These are phyloP conservation scores for Fagopyrum tataricum DNA, from an alignment of 148 eudicot genomes.

Conservation along the genomic window DNA sequence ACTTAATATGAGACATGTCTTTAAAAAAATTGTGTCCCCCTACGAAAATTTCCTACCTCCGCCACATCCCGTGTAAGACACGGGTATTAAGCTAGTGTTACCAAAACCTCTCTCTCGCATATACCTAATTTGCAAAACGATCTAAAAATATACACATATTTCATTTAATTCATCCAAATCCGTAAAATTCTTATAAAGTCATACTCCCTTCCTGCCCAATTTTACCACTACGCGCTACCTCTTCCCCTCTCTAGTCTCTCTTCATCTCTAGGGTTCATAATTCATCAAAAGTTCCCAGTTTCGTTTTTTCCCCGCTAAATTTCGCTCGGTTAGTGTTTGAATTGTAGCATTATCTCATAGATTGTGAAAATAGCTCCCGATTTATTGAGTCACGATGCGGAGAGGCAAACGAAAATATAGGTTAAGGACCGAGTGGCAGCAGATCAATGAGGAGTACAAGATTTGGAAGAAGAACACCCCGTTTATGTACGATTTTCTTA, in stretches of 20 bases:
- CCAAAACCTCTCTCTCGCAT: too few relatives aligned
- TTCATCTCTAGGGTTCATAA: neutral
- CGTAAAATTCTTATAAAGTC: too few relatives aligned
- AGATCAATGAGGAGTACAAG: slow-evolving; percentile 86
- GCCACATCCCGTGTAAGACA: too few relatives aligned
- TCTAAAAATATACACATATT: too few relatives aligned
- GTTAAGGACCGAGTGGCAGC: slow-evolving; percentile 66
- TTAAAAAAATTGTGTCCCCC: too few relatives aligned
- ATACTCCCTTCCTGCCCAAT: neutral
- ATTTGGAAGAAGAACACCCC: slow-evolving; percentile 93
- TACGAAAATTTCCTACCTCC: too few relatives aligned
- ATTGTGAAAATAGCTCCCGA: neutral
- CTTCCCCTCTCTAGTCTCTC: neutral
- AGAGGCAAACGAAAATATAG: slow-evolving; percentile 71
- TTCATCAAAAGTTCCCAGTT: neutral
- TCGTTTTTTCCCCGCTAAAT: neutral
- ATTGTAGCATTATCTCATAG: neutral
- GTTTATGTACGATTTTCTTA: slow-evolving; percentile 68
- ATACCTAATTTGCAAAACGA: too few relatives aligned
- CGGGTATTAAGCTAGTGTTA: too few relatives aligned
- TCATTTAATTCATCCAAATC: too few relatives aligned
- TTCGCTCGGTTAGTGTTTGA: neutral
- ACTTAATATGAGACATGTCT: too few relatives aligned
- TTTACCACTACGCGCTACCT: neutral
- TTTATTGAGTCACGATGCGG: slow-evolving; percentile 36